Base-by-base conservation (phyloP, 306 rosid genomes). In the cucumber (Cucumis sativus) region DNA sequence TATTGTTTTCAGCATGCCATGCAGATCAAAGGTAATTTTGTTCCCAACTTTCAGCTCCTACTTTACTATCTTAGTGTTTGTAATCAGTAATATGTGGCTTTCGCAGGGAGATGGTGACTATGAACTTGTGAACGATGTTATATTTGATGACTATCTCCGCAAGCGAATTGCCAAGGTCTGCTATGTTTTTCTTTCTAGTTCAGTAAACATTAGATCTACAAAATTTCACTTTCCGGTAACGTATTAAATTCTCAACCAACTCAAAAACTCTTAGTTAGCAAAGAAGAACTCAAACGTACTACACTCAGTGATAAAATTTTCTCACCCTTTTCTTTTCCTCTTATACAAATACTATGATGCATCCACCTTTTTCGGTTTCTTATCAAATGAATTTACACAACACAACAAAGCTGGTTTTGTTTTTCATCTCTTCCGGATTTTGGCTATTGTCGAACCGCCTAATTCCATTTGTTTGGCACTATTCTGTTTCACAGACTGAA, bases 1-100 rank as follows among this genome's bases (percentile, higher is more conserved):
- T 87, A 88, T 95, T 77, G 93, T 95, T 72, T 95, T 89, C 88
- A 95, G 98, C 59, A 89, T 95, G 99, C 99, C 99, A 15, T 95
- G 99, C 75, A 89, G 97, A 88, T 95, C 99, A 45, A 92, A 88
- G 45, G 99, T 91, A 88, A 80, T 89, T 60, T 71, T 37, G 30
- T 70, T 28, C n/a, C 20, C 13, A 70, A 51, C 55, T 70, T 70
- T 20, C 74, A 2, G 1, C 25, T 11, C n/a, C 14, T 41, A n/a
- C 54, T 70, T 70, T 28, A 20, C 28, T 14, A 4, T 11, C 64
- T 5, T 74, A 28, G 6, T 45, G 17, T 69, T 3, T 11, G 17
- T 16, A 43, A 69, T 12, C 56, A 21, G 20, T 69, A 45, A 74
- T 35, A 10, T 52, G 35, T 25, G 14, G 51, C 40, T 77, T 37